phyloP scores from a whole-genome alignment of 179 eudicot genomes.

The Gypsophila paniculata region DNA sequence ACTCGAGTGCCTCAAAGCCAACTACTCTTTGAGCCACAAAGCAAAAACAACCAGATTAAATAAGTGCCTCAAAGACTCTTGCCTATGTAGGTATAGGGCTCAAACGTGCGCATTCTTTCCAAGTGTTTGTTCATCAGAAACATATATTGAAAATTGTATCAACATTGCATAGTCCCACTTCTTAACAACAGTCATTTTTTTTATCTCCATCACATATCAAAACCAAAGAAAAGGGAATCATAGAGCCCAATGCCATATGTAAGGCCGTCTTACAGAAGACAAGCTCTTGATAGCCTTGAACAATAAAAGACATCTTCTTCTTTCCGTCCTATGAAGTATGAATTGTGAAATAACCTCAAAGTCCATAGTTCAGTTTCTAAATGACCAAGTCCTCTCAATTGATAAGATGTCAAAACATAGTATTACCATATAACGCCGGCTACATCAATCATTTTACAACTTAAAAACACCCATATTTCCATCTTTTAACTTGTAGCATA shows the following conservation, averaged over 20 bases:
- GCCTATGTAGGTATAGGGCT: neutral
- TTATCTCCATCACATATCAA: neutral
- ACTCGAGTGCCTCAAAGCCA: too few species aligned
- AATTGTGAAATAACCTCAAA: too few species aligned
- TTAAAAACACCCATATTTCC: neutral
- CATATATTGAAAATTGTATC: too few species aligned
- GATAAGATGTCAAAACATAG: neutral
- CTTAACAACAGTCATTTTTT: neutral
- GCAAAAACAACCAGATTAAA: neutral
- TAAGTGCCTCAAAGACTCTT: neutral
- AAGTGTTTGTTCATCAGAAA: neutral
- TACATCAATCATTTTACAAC: conserved; percentile 1
- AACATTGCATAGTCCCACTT: neutral
- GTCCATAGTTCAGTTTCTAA: neutral
- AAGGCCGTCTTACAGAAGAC: neutral
- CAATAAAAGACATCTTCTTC: too few species aligned
- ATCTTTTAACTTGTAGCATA: neutral
- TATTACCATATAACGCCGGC: conserved; percentile 5
- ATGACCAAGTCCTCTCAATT: neutral
- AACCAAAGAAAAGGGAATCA: neutral
- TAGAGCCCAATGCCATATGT: neutral
- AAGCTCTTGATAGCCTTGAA: too few species aligned
- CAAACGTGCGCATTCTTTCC: neutral
- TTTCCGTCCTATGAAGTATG: too few species aligned
- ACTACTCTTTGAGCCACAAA: neutral